Evolutionary conservation across 2,329 filamentous ascomycete genomes (phyloP), one percentile per base, ranked within the genome.

Genomic region (Mycosphaerella sp.): DNA sequence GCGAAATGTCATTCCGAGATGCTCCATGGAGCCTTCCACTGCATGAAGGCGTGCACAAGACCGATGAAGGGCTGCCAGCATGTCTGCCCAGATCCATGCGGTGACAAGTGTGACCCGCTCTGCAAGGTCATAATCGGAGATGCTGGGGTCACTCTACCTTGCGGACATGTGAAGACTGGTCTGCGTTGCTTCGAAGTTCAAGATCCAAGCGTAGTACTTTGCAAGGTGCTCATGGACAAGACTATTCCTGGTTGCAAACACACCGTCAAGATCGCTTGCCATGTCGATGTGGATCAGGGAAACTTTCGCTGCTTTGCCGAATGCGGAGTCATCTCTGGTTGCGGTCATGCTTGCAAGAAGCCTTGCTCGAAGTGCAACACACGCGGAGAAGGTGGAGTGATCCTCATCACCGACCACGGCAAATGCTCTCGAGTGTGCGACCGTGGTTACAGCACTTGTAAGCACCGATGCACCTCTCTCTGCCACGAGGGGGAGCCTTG

Each of bases 321-420:
- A 3, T 21, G 18, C 18, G 18, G 18, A 21, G 18, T 21, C 18
- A 21, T 21, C 0, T 69, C 81, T 0, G 25, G 64, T 0, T 88
- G 85, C 58, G 81, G 84, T 0, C 84, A 86, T 59, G 50, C 49
- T 1, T 87, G 83, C 63, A 69, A 59, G 5, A 69, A 67, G 5
- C 47, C 55, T 0, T 87, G 84, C 64, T 72, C 70, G 2, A 59
- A 44, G 1, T 68, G 66, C 21, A 56, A 66, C 6, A n/a, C 54
- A 3, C 18, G 18, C 18, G 18, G 18, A 3, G 63, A 64, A 0
- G 69, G 65, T 2, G 42, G 60, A 0, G 51, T 21, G 18, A 21
- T 72, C 35, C 9, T 49, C 2, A 40, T 55, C 0, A 56, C 64
- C 4, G 61, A 73, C 14, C 81, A 86, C 56, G 72, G 68, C 1